These are phyloP conservation scores for Tagetes patula DNA, from an alignment of 129 eudicot genomes.

Conservation along the genomic window DNA sequence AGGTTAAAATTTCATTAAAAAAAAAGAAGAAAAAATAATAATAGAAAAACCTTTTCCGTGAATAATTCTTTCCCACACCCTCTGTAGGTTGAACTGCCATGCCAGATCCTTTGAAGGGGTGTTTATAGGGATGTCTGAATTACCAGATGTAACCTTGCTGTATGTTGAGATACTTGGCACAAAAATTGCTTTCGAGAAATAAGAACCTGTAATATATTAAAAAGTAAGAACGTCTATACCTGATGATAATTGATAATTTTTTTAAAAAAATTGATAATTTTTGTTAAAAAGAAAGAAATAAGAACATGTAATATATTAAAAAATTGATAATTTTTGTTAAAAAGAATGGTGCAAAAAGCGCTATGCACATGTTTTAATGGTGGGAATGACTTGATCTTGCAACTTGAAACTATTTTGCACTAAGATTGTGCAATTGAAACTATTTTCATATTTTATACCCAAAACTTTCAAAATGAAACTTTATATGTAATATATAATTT, in stretches of 20 bases:
- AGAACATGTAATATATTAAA: too few species aligned
- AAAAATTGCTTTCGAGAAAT: constrained; percentile 75
- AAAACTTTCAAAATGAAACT: background rate
- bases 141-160: constrained; percentile 81
- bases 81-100: constrained; percentile 84
- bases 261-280: too few species aligned
- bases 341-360: too few species aligned
- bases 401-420: background rate
- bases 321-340: too few species aligned
- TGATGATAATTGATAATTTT: background rate
- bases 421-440: background rate
- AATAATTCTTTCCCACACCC: constrained; percentile 68
- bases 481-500: background rate
- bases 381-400: background rate
- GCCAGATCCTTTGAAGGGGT: constrained; percentile 58
- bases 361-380: background rate
- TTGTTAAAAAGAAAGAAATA: too few species aligned
- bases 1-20: background rate
- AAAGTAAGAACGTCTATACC: background rate
- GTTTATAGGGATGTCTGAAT: constrained; percentile 49
- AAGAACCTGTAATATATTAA: constrained; percentile 45
- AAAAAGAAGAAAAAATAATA: background rate
- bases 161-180: constrained; percentile 82
- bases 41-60: constrained; percentile 61
- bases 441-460: background rate